Conservation (phyloP, 768 basidiomycete genomes). For the Pisolithus microcarpus region DNA sequence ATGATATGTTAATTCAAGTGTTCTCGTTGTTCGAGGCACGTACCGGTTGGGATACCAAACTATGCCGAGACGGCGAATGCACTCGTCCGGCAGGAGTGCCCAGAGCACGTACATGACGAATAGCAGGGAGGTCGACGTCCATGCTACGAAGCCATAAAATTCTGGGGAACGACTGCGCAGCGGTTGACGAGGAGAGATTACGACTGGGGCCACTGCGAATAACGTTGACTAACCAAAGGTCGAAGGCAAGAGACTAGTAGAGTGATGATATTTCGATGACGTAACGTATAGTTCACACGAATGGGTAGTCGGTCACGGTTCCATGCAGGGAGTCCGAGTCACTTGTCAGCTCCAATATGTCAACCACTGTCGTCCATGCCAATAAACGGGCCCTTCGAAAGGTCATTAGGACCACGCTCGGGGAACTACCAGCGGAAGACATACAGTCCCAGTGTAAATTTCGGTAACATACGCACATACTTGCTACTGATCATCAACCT, state of each 20-base stretch:
- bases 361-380: conserved; percentile 21
- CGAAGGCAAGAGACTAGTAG: too few species aligned
- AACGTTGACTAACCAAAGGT: too few species aligned
- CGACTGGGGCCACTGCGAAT: conserved; percentile 28
- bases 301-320: too few species aligned
- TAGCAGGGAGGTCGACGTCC: conserved; percentile 66
- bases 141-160: conserved; percentile 87
- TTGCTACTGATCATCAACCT: conserved; percentile 2
- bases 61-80: conserved; percentile 58
- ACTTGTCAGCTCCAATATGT: too few species aligned
- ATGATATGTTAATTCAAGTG: neutral
- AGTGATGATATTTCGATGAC: too few species aligned
- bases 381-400: conserved; percentile 56
- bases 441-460: conserved; percentile 56
- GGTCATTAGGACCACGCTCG: conserved; percentile 38
- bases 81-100: conserved; percentile 72
- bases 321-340: too few species aligned
- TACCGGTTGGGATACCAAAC: conserved; percentile 87
- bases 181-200: conserved; percentile 33
- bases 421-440: conserved; percentile 34
- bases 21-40: conserved; percentile 11
- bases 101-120: conserved; percentile 71
- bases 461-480: neutral
- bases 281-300: too few species aligned
- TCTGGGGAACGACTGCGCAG: conserved; percentile 63